Evolutionary conservation across 2,329 filamentous ascomycete species (phyloP), one percentile per base, ranked within the genome.

Genomic region (Penicillium verrucosum): DNA sequence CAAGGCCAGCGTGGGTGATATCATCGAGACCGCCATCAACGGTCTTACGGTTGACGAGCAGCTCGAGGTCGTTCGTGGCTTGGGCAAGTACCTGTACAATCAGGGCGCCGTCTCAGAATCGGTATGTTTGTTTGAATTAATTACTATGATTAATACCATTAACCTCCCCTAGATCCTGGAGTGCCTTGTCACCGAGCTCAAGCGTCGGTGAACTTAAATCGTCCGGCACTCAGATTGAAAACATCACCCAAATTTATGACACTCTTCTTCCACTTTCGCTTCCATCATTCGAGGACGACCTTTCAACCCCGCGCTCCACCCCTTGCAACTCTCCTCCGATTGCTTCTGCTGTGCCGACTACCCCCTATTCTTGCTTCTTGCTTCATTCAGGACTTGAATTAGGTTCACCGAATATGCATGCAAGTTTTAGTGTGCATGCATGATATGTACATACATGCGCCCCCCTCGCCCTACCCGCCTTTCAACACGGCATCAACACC

Each of bases 21-120:
- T 99, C 36, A 89, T 99, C 65, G 93, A 99, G 79, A 85, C 86
- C 12, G 93, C 90, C 49, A 96, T 99, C 65, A 95, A 87, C 6
- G 92, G 92, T n/a, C 78, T 99, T 65, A 87, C 86, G 0, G 78
- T 87, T 1, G 92, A 96, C 40, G 91, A 99, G 76, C 93, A 99
- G 76, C 81, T 96, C 60, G 93, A 97, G 75, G 81, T 88, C 18
- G 82, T 88, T 18, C 82, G 80, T 64, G 83, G 84, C 1, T 65
- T 88, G 57, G 78, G 80, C 63, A 87, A 85, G 71, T 84, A 87
- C 69, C 70, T 88, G 44, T 85, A 85, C 60, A 86, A 86, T 69
- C 84, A 87, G 65, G 85, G 84, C 4, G 74, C 80, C 16, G 76
- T 87, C 53, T 77, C 80, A 29, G 77, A 81, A 54, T 77, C 80